Evolutionary conservation across 192 early-diverging fungal species (phyloP), one percentile per base, ranked within the genome.

Genomic region (Entophlyctis luteolus): DNA sequence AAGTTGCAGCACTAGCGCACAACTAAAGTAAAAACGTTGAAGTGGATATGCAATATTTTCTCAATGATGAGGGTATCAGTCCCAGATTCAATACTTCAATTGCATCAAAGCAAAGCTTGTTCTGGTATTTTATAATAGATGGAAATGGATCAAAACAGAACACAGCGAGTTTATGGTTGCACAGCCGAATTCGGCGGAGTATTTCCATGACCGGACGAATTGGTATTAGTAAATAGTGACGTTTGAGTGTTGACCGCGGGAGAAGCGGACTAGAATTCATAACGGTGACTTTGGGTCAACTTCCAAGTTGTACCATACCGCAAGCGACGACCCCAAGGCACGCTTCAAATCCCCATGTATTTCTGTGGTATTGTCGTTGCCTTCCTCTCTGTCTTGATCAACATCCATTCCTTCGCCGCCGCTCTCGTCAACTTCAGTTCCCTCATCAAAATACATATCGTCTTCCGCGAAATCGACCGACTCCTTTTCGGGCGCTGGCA

Each of bases 401-500:
- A 60, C 46, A 18, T 18, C 55, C 10, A n/a, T 12, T 12, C 42
- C 54, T 6, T 22, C 32, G 10, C 20, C 54, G 0, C 20, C 58
- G 8, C 47, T 25, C 60, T 42, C 38, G 10, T 63, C 60, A 6
- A 39, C 37, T 22, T 66, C 63, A 0, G 63, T 27, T 6, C 25
- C 63, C 10, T 52, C 63, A 20, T 25, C 35, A 54, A 66, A 54
- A 33, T 66, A 66, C 50, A 54, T 42, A 33, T 66, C 63, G 36
- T 66, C 63, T 35, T 66, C 63, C 34, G 34, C 39, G 27, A 66
- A 66, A 39, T 66, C 63, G 14, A 66, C 63, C 5, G 63, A 52
- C 14, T 66, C 49, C 63, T 66, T 66, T 4, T 66, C 63, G 5
- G 63, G 48, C 5, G 28, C 63, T 66, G 42, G 12, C 6, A 42